Evolutionary conservation across 768 basidiomycete species (phyloP), one percentile per base, ranked within the genome.

Genomic region (Mycena latifolia): DNA sequence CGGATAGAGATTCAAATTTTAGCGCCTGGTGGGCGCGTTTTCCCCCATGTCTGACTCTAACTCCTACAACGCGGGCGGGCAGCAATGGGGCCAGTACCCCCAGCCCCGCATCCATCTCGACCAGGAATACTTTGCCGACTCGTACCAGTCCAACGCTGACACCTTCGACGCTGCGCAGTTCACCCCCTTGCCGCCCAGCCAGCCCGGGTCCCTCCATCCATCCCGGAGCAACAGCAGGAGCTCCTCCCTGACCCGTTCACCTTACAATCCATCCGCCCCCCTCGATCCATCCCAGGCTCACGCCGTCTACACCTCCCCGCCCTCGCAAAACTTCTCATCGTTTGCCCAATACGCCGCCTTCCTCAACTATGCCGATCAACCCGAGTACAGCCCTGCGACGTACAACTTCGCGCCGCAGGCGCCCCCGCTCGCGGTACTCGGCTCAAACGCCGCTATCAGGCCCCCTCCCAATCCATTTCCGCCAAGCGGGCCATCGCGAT

Each of bases 81-180:
- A 67, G 48, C 65, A 66, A 14, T 68, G 66, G 66, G 5, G 27
- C 51, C 66, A 62, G 55, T 63, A 60, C 33, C 37, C 63, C 15
- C 41, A 28, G 35, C 73, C 73, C n/a, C 71, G 73, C 45, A 69
- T 79, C 37, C 80, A 79, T 61, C 79, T 79, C 29, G 80, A 79
- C 63, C 76, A 76, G n/a, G 79, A 81, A 20, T 79, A 72, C 62
- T 70, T 59, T 46, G 20, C 64, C 20, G 60, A 63, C 57, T 50
- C 57, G 43, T 69, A 48, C 29, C 69, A 69, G 29, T 56, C 63
- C 65, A 65, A 47, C 10, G 58, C 69, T 59, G 61, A 61, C 27
- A 28, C 59, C 20, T 66, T 67, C 60, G 63, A 60, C 17, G 58
- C 68, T n/a, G 71, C 63, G 10, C 71, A 71, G 46, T 67, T 67